Base-by-base conservation (phyloP, 768 basidiomycete species). In the Suillus occidentalis region DNA sequence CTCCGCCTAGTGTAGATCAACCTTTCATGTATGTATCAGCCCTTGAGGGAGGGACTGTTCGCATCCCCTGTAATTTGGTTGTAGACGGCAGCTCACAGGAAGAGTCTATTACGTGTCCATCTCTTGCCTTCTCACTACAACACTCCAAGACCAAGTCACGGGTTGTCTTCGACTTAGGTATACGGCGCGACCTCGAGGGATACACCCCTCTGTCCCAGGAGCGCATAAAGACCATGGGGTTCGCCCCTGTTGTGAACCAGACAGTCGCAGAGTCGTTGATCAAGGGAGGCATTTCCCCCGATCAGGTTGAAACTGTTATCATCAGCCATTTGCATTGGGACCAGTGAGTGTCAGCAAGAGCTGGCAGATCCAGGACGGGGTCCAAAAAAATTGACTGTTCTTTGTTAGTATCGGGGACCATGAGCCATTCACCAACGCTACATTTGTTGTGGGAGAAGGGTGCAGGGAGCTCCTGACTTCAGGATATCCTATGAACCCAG, bases 241-340 rank as follows among this genome's bases (percentile, higher is more conserved):
- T 71, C 57, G 62, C 66, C 2, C 60, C 74, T 10, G 65, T 72
- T 18, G 72, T 80, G 36, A 45, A 57, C 31, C 64, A 61, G 55
- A 63, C 37, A 61, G 83, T 83, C 16, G 72, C 72, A 2, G 81
- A 84, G 43, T 83, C 84, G 6, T 77, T 86, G 28, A 68, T 61
- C 12, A 81, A 80, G 62, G 85, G 86, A 42, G 83, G 84, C 0
- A 20, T 81, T 6, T 70, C 72, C 12, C 81, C 83, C 6, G 70
- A 70, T 13, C 76, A 83, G 20, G 77, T 87, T 63, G 68, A 78
- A 34, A 76, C 75, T n/a, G 76, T 85, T 39, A 77, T 80, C 36
- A 61, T 84, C 31, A 83, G 82, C 20, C 85, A 87, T 69, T 68
- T 81, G 58, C 85, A 87, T 68, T 86, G 79, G 67, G 85, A 86